Percentiles rank a stretch among this genome's conserved stretches.
Evolutionary conservation across 305 asterid genomes (phyloP).

Genomic region (Striga hermonthica): DNA sequence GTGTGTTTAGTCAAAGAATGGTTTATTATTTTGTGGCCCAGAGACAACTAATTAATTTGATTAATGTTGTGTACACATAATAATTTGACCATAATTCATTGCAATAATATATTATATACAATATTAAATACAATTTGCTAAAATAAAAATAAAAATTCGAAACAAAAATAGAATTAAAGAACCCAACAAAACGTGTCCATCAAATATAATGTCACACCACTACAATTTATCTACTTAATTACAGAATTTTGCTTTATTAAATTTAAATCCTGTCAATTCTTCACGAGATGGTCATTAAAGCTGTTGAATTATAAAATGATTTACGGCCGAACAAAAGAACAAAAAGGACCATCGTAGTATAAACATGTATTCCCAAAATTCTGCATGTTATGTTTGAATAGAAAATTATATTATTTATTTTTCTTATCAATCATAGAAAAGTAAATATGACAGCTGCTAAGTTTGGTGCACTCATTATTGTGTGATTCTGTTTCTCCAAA

Average conservation of each 20-base stretch:
- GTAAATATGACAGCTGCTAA: too few relatives aligned
- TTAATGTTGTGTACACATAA: neutral
- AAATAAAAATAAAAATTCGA: neutral
- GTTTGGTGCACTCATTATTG: too few relatives aligned
- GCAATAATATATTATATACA: neutral
- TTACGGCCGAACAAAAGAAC: neutral
- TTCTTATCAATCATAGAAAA: neutral
- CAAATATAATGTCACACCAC: neutral
- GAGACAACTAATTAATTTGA: conserved; percentile 1
- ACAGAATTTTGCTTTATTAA: neutral
- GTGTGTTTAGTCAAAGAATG: conserved; percentile 31
- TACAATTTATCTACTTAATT: neutral
- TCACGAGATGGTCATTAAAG: neutral
- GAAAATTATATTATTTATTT: conserved; percentile 11
- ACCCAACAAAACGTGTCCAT: neutral
- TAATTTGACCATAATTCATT: neutral
- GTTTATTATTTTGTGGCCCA: conserved; percentile 26
- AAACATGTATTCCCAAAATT: neutral
- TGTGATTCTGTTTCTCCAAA: too few relatives aligned
- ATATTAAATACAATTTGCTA: neutral
- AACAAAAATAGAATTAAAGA: too few relatives aligned
- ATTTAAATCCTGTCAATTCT: neutral
- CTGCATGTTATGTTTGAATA: neutral
- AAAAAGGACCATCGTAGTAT: neutral
- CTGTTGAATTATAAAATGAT: neutral